Evolutionary conservation across 495 filamentous ascomycete genomes (phyloP).

Genomic region (Lophiotrema nucula): DNA sequence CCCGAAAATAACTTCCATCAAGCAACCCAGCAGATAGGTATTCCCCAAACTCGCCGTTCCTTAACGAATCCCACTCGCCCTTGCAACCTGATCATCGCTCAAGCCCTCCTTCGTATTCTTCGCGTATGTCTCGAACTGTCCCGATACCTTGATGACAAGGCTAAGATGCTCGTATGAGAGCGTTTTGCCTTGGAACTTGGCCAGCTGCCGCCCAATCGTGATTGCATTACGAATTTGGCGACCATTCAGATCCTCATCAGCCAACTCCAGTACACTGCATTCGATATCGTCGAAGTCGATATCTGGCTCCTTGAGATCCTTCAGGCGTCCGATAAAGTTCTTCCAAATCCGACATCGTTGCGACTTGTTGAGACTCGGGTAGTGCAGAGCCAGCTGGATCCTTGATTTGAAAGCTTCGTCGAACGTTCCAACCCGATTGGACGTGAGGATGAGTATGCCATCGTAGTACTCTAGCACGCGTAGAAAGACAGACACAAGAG

Average conservation of each 20-base stretch:
- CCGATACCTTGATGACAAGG: not conserved
- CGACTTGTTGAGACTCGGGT: constrained; percentile 29
- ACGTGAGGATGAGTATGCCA: constrained; percentile 59
- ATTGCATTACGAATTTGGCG: constrained; percentile 38
- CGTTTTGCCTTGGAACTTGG: not conserved
- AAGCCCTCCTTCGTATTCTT: not conserved
- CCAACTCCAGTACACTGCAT: too few species aligned
- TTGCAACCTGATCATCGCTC: not conserved
- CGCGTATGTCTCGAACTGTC: not conserved
- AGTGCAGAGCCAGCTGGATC: constrained; percentile 43
- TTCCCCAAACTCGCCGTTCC: too few species aligned
- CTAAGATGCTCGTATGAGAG: not conserved
- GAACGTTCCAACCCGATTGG: constrained; percentile 52
- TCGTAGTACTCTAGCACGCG: constrained; percentile 57
- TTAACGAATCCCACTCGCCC: too few species aligned
- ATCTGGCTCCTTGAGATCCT: too few species aligned
- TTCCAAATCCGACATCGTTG: constrained; percentile 46
- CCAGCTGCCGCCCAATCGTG: not conserved
- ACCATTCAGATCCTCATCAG: constrained; percentile 31
- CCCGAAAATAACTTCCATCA: too few species aligned
- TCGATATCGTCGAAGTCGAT: too few species aligned
- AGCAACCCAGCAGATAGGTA: too few species aligned
- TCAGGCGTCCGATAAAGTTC: constrained; percentile 37
- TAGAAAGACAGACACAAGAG: constrained; percentile 55
- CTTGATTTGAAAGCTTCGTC: constrained; percentile 42